Conservation (phyloP, 225 moss, liverwort and hornwort genomes). For the Pleurozium schreberi region DNA sequence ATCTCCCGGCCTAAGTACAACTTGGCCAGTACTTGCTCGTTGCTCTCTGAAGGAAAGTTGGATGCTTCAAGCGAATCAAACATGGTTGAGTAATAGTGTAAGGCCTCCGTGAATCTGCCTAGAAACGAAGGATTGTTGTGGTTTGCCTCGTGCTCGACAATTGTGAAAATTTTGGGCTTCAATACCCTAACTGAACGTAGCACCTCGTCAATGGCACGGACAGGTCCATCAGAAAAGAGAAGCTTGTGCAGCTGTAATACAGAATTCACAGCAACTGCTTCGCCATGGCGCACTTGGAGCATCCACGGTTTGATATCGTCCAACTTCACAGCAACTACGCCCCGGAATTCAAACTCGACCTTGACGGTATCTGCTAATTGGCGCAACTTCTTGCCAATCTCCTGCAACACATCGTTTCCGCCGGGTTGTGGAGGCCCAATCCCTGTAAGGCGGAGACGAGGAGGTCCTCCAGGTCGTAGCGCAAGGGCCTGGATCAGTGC, state of each 20-base stretch:
- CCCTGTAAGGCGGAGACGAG: constrained; percentile 59
- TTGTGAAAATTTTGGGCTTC: constrained; percentile 50
- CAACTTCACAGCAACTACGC: constrained; percentile 47
- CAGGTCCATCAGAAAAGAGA: constrained; percentile 24
- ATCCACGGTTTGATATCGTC: constrained; percentile 70
- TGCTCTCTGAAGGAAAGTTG: constrained; percentile 29
- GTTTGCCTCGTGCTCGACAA: constrained; percentile 71
- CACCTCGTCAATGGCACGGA: constrained; percentile 44
- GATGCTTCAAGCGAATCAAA: constrained; percentile 71
- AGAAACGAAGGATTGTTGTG: constrained; percentile 60
- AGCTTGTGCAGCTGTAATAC: constrained; percentile 56
- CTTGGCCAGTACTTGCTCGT: constrained; percentile 41
- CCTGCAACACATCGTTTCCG: constrained; percentile 50
- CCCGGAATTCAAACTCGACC: constrained; percentile 62
- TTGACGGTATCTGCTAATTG: constrained; percentile 47
- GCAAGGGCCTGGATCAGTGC: constrained; percentile 75
- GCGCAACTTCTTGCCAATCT: constrained; percentile 61
- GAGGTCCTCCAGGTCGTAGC: constrained; percentile 54
- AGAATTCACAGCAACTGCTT: constrained; percentile 62
- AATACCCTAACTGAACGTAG: constrained; percentile 30
- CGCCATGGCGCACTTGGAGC: constrained; percentile 56
- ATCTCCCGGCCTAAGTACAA: constrained; percentile 71
- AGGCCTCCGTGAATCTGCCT: constrained; percentile 54
- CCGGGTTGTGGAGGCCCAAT: constrained; percentile 51
- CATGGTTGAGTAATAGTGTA: constrained; percentile 70